phyloP scores from a whole-genome alignment of 352 stramenopile genomes.

The Globisporangium rhizosaccharum region DNA sequence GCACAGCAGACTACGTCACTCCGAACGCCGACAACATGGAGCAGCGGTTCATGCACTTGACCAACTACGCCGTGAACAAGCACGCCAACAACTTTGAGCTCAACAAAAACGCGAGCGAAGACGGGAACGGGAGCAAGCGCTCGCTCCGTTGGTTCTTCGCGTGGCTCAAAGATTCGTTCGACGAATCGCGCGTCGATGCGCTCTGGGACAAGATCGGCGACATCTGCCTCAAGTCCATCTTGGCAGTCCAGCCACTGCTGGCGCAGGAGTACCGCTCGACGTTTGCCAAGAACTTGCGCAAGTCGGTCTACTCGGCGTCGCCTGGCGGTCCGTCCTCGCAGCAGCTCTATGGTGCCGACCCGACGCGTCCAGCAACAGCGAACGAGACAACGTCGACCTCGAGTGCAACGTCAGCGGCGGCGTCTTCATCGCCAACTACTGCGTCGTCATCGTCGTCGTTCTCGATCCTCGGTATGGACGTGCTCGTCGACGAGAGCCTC shows the following conservation, averaged over 20 bases:
- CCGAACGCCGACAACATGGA: conserved; percentile 83
- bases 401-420: not conserved
- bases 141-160: conserved; percentile 90
- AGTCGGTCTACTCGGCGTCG: conserved; percentile 35
- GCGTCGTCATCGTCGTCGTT: conserved; percentile 58
- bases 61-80: conserved; percentile 93
- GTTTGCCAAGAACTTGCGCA: conserved; percentile 79
- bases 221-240: conserved; percentile 92
- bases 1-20: conserved; percentile 81
- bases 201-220: conserved; percentile 92
- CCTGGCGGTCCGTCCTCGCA: conserved; percentile 6
- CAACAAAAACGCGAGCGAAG: conserved; percentile 57
- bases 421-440: not conserved
- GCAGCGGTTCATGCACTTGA: conserved; percentile 89
- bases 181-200: conserved; percentile 53
- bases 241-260: conserved; percentile 90
- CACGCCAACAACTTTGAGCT: conserved; percentile 82
- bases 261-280: conserved; percentile 90
- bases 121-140: conserved; percentile 80
- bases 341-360: conserved; percentile 3
- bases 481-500: conserved; percentile 93
- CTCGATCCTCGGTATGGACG: conserved; percentile 95
- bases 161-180: conserved; percentile 75
- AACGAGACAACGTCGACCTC: conserved; percentile 3
- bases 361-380: conserved; percentile 12